phyloP scores from a whole-genome alignment of 2,329 filamentous ascomycete species.

The Pseudogymnoascus sp. region DNA sequence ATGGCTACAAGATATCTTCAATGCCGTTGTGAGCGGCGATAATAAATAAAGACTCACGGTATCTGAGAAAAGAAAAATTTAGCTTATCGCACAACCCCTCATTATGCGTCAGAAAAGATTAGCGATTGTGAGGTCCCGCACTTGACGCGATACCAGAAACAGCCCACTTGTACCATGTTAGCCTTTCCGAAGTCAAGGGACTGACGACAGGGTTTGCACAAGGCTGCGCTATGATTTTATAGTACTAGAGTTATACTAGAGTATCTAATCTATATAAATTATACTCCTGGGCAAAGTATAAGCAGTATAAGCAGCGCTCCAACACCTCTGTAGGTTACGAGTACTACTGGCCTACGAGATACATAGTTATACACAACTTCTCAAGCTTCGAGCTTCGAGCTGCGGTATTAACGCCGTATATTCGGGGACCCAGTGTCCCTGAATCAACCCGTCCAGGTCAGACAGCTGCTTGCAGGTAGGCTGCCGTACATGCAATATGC shows the following conservation, averaged over 20 bases:
- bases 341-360: background rate
- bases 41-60: slow-evolving; percentile 4
- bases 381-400: background rate
- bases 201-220: slow-evolving; percentile 5
- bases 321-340: background rate
- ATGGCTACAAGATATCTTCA: slow-evolving; percentile 39
- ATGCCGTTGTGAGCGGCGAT: slow-evolving; percentile 4
- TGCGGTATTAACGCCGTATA: background rate
- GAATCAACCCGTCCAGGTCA: background rate
- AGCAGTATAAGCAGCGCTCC: background rate
- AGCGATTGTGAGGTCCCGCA: slow-evolving; percentile 6
- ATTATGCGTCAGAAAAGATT: slow-evolving; percentile 8
- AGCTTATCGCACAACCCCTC: slow-evolving; percentile 9
- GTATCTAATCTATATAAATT: background rate
- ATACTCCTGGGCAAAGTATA: background rate
- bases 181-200: background rate
- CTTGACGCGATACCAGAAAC: slow-evolving; percentile 6
- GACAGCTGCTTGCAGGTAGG: background rate
- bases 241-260: background rate
- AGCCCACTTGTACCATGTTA: slow-evolving; percentile 5
- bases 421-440: background rate
- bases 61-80: slow-evolving; percentile 4
- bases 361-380: background rate
- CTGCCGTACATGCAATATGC: slow-evolving; percentile 30
- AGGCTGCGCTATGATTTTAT: slow-evolving; percentile 5